Evolutionary conservation across 139 green algal genomes (phyloP), one percentile per base, ranked within the genome.

Genomic region (Spirogloea muscicola): DNA sequence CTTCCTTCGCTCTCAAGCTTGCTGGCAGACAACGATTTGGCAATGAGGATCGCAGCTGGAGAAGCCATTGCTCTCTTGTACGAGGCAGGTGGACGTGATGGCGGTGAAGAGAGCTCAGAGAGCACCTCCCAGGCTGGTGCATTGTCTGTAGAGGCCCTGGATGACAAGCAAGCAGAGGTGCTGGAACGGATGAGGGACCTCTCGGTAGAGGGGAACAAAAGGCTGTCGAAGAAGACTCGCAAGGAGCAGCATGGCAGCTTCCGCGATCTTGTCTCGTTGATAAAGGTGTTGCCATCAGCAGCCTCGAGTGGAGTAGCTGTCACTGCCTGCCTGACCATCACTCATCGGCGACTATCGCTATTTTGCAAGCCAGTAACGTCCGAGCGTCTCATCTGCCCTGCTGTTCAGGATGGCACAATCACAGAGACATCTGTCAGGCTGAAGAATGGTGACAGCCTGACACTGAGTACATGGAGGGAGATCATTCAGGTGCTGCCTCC

Each of bases 401-500:
- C 3, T 5, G 27, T 74, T 6, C 64, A 74, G 68, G 48, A 76
- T 9, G 68, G 68, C 25, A 57, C 3, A 13, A 34, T 34, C 6
- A 18, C 68, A 10, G 57, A 76, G 68, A 75, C 68, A 10, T 74
- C 55, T 6, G 31, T 76, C 31, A 76, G 75, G 34, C 57, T 76
- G n/a, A 48, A 52, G 38, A 52, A 76, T 27, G 68, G 68, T 3
- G 68, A 76, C 43, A 29, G n/a, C 16, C 34, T 76, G 34, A 51
- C 4, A 3, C 39, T 76, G 27, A 37, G n/a, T 57, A 76, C 68
- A 18, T 76, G 68, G 68, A 75, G 25, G 3, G 25, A 75, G 42
- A 76, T 57, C 25, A 36, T 76, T 3, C 68, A 76, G 68, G 64
- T 68, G n/a, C n/a, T n/a, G n/a, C n/a, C n/a, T n/a, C n/a, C n/a